Evolutionary conservation across 139 green algal species (phyloP).

Genomic region (Chloropicon primus): DNA sequence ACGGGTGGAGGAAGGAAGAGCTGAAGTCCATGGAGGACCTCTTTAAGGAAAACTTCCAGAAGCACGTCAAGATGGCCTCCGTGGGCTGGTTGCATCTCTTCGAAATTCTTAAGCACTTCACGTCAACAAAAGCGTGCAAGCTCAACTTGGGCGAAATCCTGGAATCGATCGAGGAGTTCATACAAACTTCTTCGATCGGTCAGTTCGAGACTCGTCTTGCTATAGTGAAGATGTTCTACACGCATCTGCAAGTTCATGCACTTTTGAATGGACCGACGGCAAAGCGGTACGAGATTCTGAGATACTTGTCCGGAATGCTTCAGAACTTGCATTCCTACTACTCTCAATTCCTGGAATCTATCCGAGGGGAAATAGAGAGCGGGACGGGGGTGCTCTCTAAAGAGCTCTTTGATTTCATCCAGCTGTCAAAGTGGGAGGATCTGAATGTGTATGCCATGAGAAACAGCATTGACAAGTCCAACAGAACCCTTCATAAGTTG

Average conservation of each 20-base stretch:
- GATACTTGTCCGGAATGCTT: constrained; percentile 26
- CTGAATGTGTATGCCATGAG: constrained; percentile 78
- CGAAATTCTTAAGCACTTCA: constrained; percentile 35
- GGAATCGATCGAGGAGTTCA: constrained; percentile 64
- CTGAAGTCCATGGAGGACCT: constrained; percentile 62
- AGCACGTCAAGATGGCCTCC: constrained; percentile 27
- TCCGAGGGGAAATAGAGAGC: constrained; percentile 33
- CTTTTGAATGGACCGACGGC: constrained; percentile 3
- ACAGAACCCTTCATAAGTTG: background rate
- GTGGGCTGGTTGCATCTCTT: constrained; percentile 88
- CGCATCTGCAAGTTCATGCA: constrained; percentile 29
- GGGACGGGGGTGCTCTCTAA: constrained; percentile 56
- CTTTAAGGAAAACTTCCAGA: constrained; percentile 29
- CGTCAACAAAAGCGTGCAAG: background rate
- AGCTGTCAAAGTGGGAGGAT: constrained; percentile 95
- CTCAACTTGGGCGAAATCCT: constrained; percentile 8
- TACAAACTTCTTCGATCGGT: constrained; percentile 72
- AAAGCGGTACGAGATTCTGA: constrained; percentile 8
- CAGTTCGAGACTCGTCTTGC: constrained; percentile 66
- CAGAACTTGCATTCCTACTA: constrained; percentile 72
- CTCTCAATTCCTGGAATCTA: constrained; percentile 46
- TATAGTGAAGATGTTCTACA: constrained; percentile 52
- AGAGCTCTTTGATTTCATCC: constrained; percentile 84
- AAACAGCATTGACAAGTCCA: constrained; percentile 11
- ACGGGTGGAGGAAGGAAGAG: constrained; percentile 81